Percentiles rank a stretch among this genome's conserved stretches.
Conservation (phyloP, 1,139 yeast species). For the Protomyces lactucae-debilis region DNA sequence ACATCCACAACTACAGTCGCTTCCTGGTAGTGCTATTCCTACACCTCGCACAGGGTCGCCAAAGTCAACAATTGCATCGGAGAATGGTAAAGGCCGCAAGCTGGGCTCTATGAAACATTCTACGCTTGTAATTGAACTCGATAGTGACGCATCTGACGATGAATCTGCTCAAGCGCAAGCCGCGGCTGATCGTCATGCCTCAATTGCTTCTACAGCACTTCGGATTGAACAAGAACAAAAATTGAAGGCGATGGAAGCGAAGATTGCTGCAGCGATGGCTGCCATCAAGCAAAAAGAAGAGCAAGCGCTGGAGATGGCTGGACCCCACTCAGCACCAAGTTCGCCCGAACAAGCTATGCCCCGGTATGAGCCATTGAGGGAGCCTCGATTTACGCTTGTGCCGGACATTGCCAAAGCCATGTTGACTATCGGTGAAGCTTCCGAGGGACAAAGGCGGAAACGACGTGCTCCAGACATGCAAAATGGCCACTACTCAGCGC, state of each 20-base stretch:
- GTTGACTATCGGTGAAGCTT: not conserved
- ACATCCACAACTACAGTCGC: not conserved
- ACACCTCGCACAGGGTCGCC: not conserved
- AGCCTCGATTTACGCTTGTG: not conserved
- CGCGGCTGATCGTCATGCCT: not conserved
- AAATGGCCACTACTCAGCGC: not conserved
- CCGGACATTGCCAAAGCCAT: not conserved
- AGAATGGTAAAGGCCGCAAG: not conserved
- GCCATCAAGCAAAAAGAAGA: constrained; percentile 8
- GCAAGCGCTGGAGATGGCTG: not conserved
- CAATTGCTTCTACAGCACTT: not conserved
- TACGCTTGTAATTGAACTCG: constrained; percentile 9
- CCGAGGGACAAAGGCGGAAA: not conserved
- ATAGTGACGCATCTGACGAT: constrained; percentile 7
- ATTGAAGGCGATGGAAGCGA: constrained; percentile 12
- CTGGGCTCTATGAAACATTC: constrained; percentile 4
- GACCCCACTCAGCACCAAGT: not conserved
- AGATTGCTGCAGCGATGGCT: constrained; percentile 18
- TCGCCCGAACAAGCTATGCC: not conserved
- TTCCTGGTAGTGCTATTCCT: not conserved
- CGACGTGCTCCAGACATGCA: not conserved
- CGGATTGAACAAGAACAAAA: not conserved
- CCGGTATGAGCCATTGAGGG: not conserved
- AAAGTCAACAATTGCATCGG: not conserved
- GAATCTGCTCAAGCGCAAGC: not conserved